These are phyloP conservation scores for Coniella vitis DNA, from an alignment of 2,329 filamentous ascomycete genomes.

Conservation along the genomic window DNA sequence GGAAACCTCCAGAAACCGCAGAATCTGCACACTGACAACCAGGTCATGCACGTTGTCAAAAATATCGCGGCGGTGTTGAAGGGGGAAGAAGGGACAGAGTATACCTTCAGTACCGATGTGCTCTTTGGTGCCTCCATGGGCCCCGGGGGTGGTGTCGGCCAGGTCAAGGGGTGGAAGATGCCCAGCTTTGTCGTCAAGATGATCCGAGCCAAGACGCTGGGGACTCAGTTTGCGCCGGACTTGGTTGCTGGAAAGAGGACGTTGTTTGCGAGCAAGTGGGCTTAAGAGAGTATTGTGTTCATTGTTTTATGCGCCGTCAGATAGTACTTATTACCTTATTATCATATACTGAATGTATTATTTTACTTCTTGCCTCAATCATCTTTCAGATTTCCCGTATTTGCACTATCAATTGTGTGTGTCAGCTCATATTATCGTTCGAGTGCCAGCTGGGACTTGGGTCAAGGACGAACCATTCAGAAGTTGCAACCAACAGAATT, in stretches of 20 bases:
- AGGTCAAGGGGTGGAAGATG: slow-evolving; percentile 20
- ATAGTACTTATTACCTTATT: neutral
- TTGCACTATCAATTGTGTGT: too few relatives aligned
- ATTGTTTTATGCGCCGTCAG: too few relatives aligned
- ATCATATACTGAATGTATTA: neutral
- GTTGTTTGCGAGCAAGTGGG: slow-evolving; percentile 15
- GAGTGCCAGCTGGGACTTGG: too few relatives aligned
- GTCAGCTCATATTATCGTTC: too few relatives aligned
- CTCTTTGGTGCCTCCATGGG: slow-evolving; percentile 21
- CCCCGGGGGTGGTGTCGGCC: slow-evolving; percentile 22
- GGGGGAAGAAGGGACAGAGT: slow-evolving; percentile 9
- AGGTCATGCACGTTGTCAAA: slow-evolving; percentile 20
- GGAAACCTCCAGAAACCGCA: slow-evolving; percentile 21
- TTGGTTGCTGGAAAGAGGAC: slow-evolving; percentile 17
- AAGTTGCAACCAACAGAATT: too few relatives aligned
- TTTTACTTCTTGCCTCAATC: too few relatives aligned
- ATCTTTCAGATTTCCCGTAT: too few relatives aligned
- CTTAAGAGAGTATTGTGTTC: neutral
- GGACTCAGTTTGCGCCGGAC: slow-evolving; percentile 18
- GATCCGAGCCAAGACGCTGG: slow-evolving; percentile 21
- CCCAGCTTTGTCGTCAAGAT: slow-evolving; percentile 19
- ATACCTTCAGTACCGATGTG: slow-evolving; percentile 16
- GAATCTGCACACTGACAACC: slow-evolving; percentile 19
- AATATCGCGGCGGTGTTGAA: slow-evolving; percentile 20
- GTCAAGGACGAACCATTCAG: too few relatives aligned